Evolutionary conservation across 2,329 filamentous ascomycete genomes (phyloP), one percentile per base, ranked within the genome.

Genomic region (Colletotrichum viniferum): DNA sequence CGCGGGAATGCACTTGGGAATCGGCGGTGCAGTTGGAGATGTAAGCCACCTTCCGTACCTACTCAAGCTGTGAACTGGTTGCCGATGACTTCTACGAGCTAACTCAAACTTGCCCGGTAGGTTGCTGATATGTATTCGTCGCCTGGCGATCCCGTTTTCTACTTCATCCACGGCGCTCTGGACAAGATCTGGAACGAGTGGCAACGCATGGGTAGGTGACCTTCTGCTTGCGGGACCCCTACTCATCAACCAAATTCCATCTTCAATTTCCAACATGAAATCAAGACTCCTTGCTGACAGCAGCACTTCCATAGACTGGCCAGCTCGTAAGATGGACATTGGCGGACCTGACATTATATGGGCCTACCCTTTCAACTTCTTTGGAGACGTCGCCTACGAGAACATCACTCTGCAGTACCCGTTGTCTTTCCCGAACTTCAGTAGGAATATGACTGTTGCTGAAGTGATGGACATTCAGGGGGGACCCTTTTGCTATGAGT

Each of bases 131-230:
- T 67, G 62, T 67, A 67, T 63, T 76, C 78, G 2, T 74, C 71
- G 64, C 77, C 77, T 16, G 16, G 89, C 88, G 80, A 81, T 34
- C 80, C 80, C 3, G 32, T 80, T 16, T 81, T 80, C 66, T 81
- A 79, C 61, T 77, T 81, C 9, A 77, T 80, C 38, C 80, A 81
- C 70, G 78, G 78, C 24, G 80, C 79, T 71, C 73, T 81, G 7
- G 80, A 81, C 61, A 78, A 79, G 26, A 61, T 81, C 13, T 81
- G 73, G 74, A 79, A 78, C 75, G 76, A 80, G 7, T 81, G 80
- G 79, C 79, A 81, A 68, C 61, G 28, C 24, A 36, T 30, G 32
- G 32, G 61, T 66, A 43, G 43, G 32, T 71, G 18, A 24, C 16
- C 16, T 26, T 18, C 5, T 21, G 7, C 16, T 21, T 24, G 7